Evolutionary conservation across 176 grass and related monocot species (phyloP), one percentile per base, ranked within the genome.

Genomic region (Secale cereale): DNA sequence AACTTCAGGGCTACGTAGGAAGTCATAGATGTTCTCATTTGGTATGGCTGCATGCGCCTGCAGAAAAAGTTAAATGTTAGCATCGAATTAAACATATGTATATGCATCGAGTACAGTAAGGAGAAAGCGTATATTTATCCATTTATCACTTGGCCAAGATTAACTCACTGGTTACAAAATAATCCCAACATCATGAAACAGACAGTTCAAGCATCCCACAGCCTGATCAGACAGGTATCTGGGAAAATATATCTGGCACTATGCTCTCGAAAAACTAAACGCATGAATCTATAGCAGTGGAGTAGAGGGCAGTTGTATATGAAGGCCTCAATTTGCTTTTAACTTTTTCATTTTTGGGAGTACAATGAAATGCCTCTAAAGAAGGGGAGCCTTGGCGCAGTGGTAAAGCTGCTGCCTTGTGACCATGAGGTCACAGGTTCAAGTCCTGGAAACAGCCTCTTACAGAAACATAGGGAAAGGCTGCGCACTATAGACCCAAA

Each of bases 21-120:
- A 87, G 30, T 85, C 76, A 85, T 94, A 94, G 33, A 92, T 90
- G 78, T 69, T 78, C 69, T 79, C 75, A 29, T 59, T 78, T 32
- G 70, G 77, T 59, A 82, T 48, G 48, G 77, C 82, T 82, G 87
- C 66, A 80, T 82, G 82, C 25, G 68, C 79, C 90, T 94, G 87
- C 82, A 85, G 66, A 89, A 82, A 69, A 74, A 66, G 3, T 54
- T 61, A 57, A 74, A 65, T 79, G 27, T 83, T 60, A 83, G 43
- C 36, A 84, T 39, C 11, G 40, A 90, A 79, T 28, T 73, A 17
- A 83, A 83, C 33, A 78, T 35, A 15, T 78, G 15, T 17, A 66
- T 75, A 86, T 73, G 10, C 41, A 65, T 65, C 2, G 1, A 29
- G 40, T 65, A 73, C 30, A 54, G 29, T 64, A 68, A 75, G 78